Evolutionary conservation across 768 basidiomycete genomes (phyloP).

Genomic region (Clitopilus passeckerianus): DNA sequence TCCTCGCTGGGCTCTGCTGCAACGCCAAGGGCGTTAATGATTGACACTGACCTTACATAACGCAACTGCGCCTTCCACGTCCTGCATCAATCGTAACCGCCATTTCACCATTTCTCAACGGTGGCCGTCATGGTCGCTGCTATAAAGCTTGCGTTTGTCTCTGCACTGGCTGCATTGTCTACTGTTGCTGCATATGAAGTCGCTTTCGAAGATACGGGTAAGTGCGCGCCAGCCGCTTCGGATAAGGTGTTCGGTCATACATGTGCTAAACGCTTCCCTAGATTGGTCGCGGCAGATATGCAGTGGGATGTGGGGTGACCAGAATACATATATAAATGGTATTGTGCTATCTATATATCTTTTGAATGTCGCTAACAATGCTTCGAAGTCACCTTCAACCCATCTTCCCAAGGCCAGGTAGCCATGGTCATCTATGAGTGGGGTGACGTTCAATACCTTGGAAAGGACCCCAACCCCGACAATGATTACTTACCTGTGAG

Average conservation of each 20-base stretch:
- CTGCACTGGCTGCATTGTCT: constrained; percentile 13
- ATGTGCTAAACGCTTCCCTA: constrained; percentile 10
- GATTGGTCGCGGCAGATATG: constrained; percentile 89
- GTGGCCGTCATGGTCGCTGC: constrained; percentile 15
- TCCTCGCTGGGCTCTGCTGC: background rate
- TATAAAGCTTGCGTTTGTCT: background rate
- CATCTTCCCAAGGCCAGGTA: constrained; percentile 75
- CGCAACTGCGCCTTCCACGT: constrained; percentile 1
- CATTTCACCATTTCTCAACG: background rate
- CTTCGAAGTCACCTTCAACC: constrained; percentile 68
- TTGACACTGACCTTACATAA: background rate
- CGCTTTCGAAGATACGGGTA: constrained; percentile 59
- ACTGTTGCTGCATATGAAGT: constrained; percentile 48
- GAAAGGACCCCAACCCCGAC: constrained; percentile 52
- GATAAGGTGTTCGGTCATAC: constrained; percentile 4
- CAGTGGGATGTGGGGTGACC: constrained; percentile 89
- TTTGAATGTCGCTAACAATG: constrained; percentile 4
- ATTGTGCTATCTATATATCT: constrained; percentile 14
- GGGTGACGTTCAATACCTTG: constrained; percentile 81
- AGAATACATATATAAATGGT: constrained; percentile 83
- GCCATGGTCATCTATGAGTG: constrained; percentile 97
- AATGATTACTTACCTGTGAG: constrained; percentile 65
- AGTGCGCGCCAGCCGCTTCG: constrained; percentile 10
- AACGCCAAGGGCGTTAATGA: background rate
- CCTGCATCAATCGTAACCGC: background rate